These are phyloP conservation scores for Cucurbitaria berberidis DNA, from an alignment of 2,329 filamentous ascomycete genomes.

Conservation along the genomic window DNA sequence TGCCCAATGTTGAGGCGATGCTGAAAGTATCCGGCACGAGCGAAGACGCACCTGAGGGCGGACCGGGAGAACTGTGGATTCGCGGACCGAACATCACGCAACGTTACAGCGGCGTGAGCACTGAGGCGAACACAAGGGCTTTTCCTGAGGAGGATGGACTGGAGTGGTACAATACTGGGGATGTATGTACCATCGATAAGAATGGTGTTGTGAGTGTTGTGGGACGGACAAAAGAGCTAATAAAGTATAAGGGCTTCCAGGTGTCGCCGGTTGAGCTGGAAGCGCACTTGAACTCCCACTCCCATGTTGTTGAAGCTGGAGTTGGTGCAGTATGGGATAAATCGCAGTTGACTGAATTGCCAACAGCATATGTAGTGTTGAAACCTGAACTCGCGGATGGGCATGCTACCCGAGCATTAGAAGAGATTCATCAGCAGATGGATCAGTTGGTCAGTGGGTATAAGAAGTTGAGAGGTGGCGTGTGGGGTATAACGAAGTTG, in stretches of 20 bases:
- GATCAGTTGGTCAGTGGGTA: conserved; percentile 21
- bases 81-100: conserved; percentile 78
- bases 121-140: conserved; percentile 69
- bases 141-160: conserved; percentile 68
- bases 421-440: conserved; percentile 9
- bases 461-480: conserved; percentile 23
- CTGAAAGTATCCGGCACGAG: conserved; percentile 55
- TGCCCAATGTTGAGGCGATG: conserved; percentile 75
- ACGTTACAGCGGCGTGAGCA: conserved; percentile 72
- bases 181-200: conserved; percentile 68
- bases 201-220: conserved; percentile 84
- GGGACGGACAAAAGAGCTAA: conserved; percentile 61
- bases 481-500: conserved; percentile 14
- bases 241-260: conserved; percentile 30
- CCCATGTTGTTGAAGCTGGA: conserved; percentile 4
- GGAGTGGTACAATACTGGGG: conserved; percentile 25
- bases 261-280: conserved; percentile 21
- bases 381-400: conserved; percentile 8
- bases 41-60: conserved; percentile 63
- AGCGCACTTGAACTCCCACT: conserved; percentile 15
- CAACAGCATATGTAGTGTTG: conserved; percentile 20
- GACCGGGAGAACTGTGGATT: conserved; percentile 66
- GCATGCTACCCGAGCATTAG: neutral
- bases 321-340: conserved; percentile 12
- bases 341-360: conserved; percentile 17